These are phyloP conservation scores for Clavispora santaluciae DNA, from an alignment of 805 yeast species.

Conservation along the genomic window DNA sequence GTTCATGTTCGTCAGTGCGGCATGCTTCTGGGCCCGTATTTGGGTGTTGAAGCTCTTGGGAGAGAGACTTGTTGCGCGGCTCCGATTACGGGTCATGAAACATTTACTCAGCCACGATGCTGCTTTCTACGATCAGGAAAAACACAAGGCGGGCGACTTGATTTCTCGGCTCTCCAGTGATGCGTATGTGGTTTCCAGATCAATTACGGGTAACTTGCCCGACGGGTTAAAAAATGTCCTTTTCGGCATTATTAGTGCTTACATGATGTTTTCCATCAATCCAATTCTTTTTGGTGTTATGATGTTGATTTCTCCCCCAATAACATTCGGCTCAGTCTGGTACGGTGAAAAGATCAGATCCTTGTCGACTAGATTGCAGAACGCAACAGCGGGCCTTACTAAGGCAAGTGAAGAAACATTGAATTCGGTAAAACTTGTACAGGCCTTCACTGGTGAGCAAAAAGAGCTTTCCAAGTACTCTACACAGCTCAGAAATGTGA, in stretches of 20 bases:
- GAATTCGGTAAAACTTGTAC: slow-evolving; percentile 38
- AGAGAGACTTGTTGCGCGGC: slow-evolving; percentile 41
- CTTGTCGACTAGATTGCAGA: slow-evolving; percentile 37
- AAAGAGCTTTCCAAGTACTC: slow-evolving; percentile 38
- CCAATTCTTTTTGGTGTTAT: slow-evolving; percentile 40
- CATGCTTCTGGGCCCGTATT: slow-evolving; percentile 44
- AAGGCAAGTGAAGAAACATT: slow-evolving; percentile 42
- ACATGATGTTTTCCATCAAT: slow-evolving; percentile 42
- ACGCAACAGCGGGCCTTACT: slow-evolving; percentile 42
- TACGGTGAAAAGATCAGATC: slow-evolving; percentile 42
- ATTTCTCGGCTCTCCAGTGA: slow-evolving; percentile 41
- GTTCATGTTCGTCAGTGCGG: slow-evolving; percentile 38
- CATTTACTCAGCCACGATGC: slow-evolving; percentile 39
- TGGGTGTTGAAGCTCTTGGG: slow-evolving; percentile 39
- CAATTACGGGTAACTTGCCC: slow-evolving; percentile 40
- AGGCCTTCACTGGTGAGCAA: slow-evolving; percentile 41
- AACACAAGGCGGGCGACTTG: slow-evolving; percentile 43
- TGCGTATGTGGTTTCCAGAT: slow-evolving; percentile 42
- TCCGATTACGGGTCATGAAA: slow-evolving; percentile 39
- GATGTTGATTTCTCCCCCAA: slow-evolving; percentile 42
- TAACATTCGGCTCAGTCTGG: slow-evolving; percentile 41
- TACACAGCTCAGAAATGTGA: slow-evolving; percentile 34
- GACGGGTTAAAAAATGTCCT: slow-evolving; percentile 42
- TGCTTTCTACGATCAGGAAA: slow-evolving; percentile 38
- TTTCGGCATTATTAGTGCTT: slow-evolving; percentile 38